phyloP scores from a whole-genome alignment of 2,329 filamentous ascomycete genomes.

The Myriosclerotinia duriaeana region DNA sequence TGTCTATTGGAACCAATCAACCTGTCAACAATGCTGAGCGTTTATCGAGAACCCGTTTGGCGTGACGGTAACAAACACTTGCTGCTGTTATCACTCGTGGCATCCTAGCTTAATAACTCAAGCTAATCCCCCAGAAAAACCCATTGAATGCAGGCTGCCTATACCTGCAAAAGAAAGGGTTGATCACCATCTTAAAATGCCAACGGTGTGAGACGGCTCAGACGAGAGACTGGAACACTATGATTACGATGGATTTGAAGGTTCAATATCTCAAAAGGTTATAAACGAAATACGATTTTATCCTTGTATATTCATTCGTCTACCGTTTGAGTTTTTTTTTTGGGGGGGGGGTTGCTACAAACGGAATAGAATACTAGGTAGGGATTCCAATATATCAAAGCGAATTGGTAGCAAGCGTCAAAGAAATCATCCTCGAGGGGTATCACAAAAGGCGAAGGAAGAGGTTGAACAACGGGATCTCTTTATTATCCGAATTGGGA shows the following conservation, averaged over 20 bases:
- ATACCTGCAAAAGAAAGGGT: neutral
- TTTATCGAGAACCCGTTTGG: slow-evolving; percentile 9
- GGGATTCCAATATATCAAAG: neutral
- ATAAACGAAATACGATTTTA: too few species aligned
- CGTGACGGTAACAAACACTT: slow-evolving; percentile 5
- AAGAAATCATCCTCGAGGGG: neutral
- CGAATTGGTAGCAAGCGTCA: neutral
- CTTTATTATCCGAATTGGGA: slow-evolving; percentile 22
- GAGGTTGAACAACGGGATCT: neutral
- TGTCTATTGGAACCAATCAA: slow-evolving; percentile 8
- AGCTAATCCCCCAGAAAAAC: slow-evolving; percentile 3
- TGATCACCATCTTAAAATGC: neutral
- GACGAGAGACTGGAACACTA: neutral
- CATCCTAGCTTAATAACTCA: slow-evolving; percentile 4
- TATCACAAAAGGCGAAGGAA: too few species aligned
- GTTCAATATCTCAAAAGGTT: too few species aligned
- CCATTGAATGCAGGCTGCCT: slow-evolving; percentile 5
- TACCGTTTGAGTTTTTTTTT: too few species aligned
- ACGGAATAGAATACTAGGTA: too few species aligned
- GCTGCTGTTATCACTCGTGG: slow-evolving; percentile 17
- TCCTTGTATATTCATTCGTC: too few species aligned
- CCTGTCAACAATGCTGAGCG: slow-evolving; percentile 7
- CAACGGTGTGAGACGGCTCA: neutral
- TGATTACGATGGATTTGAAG: too few species aligned
- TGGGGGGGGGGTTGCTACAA: too few species aligned